Conservation (phyloP, 352 stramenopile genomes). For the Phytophthora boehmeriae region DNA sequence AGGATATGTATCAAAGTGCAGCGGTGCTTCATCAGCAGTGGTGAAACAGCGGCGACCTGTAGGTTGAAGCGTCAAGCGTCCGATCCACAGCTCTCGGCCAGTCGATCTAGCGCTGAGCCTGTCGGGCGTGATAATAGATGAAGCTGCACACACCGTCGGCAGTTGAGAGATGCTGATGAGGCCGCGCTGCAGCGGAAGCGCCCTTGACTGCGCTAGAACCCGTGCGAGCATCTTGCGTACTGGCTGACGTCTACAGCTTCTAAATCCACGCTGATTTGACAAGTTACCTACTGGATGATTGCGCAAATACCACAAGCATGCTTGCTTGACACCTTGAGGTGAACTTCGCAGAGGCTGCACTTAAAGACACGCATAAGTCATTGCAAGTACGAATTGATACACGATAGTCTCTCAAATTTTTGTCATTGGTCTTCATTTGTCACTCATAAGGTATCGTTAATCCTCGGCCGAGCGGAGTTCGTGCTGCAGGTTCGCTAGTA, state of each 20-base stretch:
- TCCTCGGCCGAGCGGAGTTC: constrained; percentile 13
- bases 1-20: constrained; percentile 34
- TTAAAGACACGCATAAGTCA: neutral
- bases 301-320: constrained; percentile 31
- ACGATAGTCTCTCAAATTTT: constrained; percentile 26
- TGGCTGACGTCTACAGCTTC: neutral
- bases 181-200: constrained; percentile 11
- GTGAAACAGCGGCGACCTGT: constrained; percentile 20
- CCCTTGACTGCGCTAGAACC: constrained; percentile 5
- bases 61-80: constrained; percentile 20
- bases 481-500: constrained; percentile 7
- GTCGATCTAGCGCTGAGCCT: neutral
- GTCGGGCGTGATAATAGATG: neutral
- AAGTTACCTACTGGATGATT: constrained; percentile 5
- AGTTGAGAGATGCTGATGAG: neutral
- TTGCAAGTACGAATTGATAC: neutral
- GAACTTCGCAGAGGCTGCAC: neutral
- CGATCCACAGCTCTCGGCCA: constrained; percentile 2
- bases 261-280: neutral
- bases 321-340: constrained; percentile 1
- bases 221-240: constrained; percentile 26
- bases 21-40: constrained; percentile 23
- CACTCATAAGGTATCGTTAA: constrained; percentile 42
- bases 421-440: constrained; percentile 35
- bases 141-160: neutral